Base-by-base conservation (phyloP, 257 asterid genomes). In the Mitragyna speciosa region DNA sequence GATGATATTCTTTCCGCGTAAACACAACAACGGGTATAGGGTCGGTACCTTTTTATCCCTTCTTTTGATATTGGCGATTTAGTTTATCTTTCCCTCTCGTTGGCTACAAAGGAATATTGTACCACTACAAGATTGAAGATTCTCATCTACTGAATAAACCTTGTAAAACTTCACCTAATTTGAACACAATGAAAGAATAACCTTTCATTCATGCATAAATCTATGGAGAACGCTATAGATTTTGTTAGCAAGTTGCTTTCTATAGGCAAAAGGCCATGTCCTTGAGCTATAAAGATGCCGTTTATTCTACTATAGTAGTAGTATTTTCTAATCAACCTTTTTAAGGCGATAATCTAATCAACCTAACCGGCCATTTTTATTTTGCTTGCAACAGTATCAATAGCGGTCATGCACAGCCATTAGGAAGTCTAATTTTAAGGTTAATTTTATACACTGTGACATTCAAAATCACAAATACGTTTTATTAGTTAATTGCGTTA, bases 211-310 rank as follows among this genome's bases (percentile, higher is more conserved):
- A 56, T 59, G 12, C 16, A 12, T 64, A 6, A 7, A n/a, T 4
- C 5, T 64, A 64, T 64, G 20, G 58, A 26, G 67, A 49, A 7
- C 24, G 51, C 83, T 11, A 63, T 28, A 4, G n/a, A 24, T 61
- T 39, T 83, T 80, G 84, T 67, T 72, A 58, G 70, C 78, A 84
- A 58, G 78, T 82, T 78, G 80, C 80, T 78, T 82, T 84, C 63
- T 54, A 51, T 79, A 76, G 80, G 82, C 71, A 76, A 24, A 28
- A 11, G 22, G 72, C 78, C 70, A 65, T 47, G 56, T 8, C 47
- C 30, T 45, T 26, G n/a, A 24, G 48, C 22, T 11, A 14, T 65
- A 30, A 28, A 56, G 8, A 56, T 51, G 26, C 28, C 64, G 28
- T 64, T 64, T 15, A 28, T 48, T 8, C 58, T 47, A 15, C 43